Conservation (phyloP, 169 alveolate species). For the Babesia sp. region DNA sequence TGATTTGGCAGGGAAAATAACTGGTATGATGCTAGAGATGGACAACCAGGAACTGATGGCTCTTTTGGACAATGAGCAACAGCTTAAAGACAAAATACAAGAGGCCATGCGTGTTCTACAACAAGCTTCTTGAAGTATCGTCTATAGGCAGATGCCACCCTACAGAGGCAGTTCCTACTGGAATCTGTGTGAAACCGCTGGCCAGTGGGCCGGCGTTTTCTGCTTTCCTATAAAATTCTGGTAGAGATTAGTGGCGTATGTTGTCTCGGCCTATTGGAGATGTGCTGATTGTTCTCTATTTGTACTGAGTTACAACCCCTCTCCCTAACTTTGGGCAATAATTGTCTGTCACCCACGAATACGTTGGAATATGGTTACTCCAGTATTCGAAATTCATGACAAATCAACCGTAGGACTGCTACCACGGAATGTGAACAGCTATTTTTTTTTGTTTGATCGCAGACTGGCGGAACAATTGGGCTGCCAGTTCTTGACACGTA, state of each 20-base stretch:
- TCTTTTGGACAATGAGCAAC: slow-evolving; percentile 86
- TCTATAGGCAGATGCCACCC: not conserved
- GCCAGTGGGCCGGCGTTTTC: too few relatives aligned
- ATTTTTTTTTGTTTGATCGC: too few relatives aligned
- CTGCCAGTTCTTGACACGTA: too few relatives aligned
- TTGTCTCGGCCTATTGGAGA: slow-evolving; percentile 23
- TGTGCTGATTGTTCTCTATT: not conserved
- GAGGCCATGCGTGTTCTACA: slow-evolving; percentile 90
- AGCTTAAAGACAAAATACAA: slow-evolving; percentile 88
- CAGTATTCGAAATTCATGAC: too few relatives aligned
- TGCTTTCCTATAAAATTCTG: not conserved
- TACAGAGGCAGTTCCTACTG: not conserved
- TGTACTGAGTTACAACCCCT: not conserved
- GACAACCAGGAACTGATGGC: slow-evolving; percentile 90
- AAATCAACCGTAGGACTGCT: too few relatives aligned
- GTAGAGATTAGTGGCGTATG: not conserved
- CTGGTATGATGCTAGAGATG: slow-evolving; percentile 96
- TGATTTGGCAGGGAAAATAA: slow-evolving; percentile 91
- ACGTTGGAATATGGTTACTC: too few relatives aligned
- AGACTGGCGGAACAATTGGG: too few relatives aligned
- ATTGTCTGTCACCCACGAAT: too few relatives aligned
- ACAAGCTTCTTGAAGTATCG: slow-evolving; percentile 68
- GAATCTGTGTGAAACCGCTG: too few relatives aligned
- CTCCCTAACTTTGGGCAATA: not conserved
- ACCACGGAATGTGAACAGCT: too few relatives aligned